Percentiles rank a stretch among this genome's conserved stretches.
Evolutionary conservation across 352 stramenopile species (phyloP).

Genomic region (Pythium brachiatum): DNA sequence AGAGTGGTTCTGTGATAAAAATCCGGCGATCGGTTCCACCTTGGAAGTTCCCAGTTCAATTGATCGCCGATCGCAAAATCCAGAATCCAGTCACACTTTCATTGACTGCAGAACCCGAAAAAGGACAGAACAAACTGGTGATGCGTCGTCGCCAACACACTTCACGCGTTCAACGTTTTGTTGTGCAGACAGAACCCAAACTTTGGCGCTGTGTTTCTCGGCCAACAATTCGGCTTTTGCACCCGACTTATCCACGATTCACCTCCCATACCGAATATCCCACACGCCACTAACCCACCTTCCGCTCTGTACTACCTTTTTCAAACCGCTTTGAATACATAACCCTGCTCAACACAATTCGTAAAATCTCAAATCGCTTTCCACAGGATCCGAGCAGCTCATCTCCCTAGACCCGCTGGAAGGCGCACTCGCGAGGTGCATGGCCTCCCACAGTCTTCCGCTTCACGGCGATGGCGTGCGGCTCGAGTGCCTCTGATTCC

Average conservation of each 20-base stretch:
- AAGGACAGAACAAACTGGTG: background rate
- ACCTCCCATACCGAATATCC: background rate
- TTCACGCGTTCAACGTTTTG: slow-evolving; percentile 1
- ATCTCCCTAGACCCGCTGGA: background rate
- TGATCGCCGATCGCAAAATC: too few relatives aligned
- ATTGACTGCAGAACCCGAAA: background rate
- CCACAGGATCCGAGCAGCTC: background rate
- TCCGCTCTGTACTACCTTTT: background rate
- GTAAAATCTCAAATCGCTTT: slow-evolving; percentile 1
- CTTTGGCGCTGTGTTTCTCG: background rate
- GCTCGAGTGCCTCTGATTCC: background rate
- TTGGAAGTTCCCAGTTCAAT: too few relatives aligned
- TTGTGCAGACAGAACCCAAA: background rate
- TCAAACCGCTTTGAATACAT: background rate
- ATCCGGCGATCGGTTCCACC: too few relatives aligned
- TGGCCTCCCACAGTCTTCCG: background rate
- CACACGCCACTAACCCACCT: background rate
- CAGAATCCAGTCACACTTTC: background rate
- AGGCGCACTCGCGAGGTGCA: background rate
- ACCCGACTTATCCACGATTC: background rate
- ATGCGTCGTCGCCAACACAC: background rate
- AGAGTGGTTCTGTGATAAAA: too few relatives aligned
- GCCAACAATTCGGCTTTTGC: background rate
- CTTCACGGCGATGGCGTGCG: slow-evolving; percentile 1
- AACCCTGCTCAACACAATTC: background rate